Base-by-base conservation (phyloP, 495 filamentous ascomycete species). In the Lichenothelia convexa region DNA sequence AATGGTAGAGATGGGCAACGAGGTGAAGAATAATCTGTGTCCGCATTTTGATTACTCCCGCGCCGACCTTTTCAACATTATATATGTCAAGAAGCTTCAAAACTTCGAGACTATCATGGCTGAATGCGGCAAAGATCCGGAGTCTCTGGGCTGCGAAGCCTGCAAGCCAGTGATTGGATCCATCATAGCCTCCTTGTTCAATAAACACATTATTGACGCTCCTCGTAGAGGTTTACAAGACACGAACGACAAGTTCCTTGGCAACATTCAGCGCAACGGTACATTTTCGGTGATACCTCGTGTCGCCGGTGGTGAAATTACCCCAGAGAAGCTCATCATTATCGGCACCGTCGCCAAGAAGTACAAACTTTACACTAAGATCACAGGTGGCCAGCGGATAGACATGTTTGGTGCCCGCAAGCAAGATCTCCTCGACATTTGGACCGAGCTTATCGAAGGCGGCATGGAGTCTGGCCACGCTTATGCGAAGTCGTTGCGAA, bases 381-480 rank as follows among this genome's bases (percentile, higher is more conserved):
- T 95, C 48, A 95, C 87, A 0, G 87, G 87, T 35, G 87, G 80
- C 1, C 87, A 95, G 57, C 71, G 87, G 30, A 93, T 93, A 49
- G 87, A 95, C 51, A 78, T 93, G 80, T 93, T 92, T 45, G 85
- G 86, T 6, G 86, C 87, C 0, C 75, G 74, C 60, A 93, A 93
- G 57, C 80, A 91, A 45, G 86, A 95, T 61, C 62, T 95, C 22
- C 62, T 83, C 23, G 64, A 66, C n/a, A 95, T 95, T 46, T 95
- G 87, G 87, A 73, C 70, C 5, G 70, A 69, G 40, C 66, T 95
- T 6, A 71, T 93, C 18, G 72, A 83, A 42, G 87, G 74, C 5
- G 87, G 87, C n/a, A 80, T 93, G 79, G 87, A 95, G 56, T 83
- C 75, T 51, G 87, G 87, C 0, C 84, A 95, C 50, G 87, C 84